Base-by-base conservation (phyloP, 2,329 filamentous ascomycete species). In the Ilyonectria destructans region DNA sequence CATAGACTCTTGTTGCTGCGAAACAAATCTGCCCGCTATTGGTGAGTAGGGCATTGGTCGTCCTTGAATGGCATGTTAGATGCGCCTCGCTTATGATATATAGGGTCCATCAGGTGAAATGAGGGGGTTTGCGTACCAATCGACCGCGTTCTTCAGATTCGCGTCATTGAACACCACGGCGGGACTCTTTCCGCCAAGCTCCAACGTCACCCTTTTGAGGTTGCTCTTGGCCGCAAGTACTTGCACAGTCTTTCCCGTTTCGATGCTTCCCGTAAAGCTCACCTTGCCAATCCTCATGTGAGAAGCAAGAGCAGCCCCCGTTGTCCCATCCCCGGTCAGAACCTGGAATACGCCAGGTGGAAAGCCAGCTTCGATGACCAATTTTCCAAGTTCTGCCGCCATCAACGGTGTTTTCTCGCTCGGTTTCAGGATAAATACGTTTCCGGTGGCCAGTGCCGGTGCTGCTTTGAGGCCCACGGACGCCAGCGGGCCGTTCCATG, bases 331-430 rank as follows among this genome's bases (percentile, higher is more conserved):
- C 1, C 92, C 93, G 59, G 92, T 92, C 40, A 94, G 75, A 62
- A 94, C 86, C 78, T 94, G 94, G 75, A 94, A 83, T 13, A 94
- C 91, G 48, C 92, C 92, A 0, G 91, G 87, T 2, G 92, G 92
- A 77, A 94, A 94, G 0, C 92, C 92, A n/a, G 91, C 91, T 73
- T 93, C 86, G 70, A 89, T 87, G 71, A 93, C 85, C 26, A 94
- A 83, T 43, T 87, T 87, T 4, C 78, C 79, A 3, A 82, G 71
- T 26, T 61, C 68, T 5, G 90, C 78, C 75, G 87, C 86, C 63
- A 82, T 82, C 48, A 89, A 77, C 0, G 87, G 87, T 0, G 86
- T 82, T 74, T 87, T 87, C 74, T 89, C 86, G 19, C 81, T 83
- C 9, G 82, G 82, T 76, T 89, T 89, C 19, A 88, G 66, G 9